Evolutionary conservation across 2,329 filamentous ascomycete genomes (phyloP).

Genomic region (Paracoccidioides brasiliensis): DNA sequence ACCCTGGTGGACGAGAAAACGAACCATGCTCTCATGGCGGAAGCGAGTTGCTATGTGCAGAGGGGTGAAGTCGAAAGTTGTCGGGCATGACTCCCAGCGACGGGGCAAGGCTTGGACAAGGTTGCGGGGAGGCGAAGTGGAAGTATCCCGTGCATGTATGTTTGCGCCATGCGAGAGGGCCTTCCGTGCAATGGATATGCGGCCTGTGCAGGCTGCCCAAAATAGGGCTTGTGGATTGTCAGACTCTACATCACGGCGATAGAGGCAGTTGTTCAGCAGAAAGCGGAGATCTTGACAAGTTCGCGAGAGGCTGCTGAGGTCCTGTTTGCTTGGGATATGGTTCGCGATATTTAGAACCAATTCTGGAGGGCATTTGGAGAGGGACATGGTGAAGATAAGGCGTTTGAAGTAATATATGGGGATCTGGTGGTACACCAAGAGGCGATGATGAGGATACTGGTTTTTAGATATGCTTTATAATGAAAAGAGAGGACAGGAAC

Average conservation of each 20-base stretch:
- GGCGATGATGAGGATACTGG: too few relatives aligned
- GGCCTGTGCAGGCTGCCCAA: background rate
- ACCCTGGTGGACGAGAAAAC: conserved; percentile 16
- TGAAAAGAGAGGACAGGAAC: too few relatives aligned
- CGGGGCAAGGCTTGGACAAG: background rate
- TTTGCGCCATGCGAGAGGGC: background rate
- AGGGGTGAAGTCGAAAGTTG: conserved; percentile 7
- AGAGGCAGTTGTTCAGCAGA: conserved; percentile 2
- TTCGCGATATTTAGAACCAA: conserved; percentile 2
- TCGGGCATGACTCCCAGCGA: background rate
- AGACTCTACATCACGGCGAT: background rate
- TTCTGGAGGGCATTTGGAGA: conserved; percentile 1
- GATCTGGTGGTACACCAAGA: background rate
- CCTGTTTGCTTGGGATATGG: background rate
- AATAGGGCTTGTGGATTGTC: background rate
- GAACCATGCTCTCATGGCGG: conserved; percentile 15
- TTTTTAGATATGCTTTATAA: too few relatives aligned
- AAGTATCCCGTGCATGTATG: background rate
- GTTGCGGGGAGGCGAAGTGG: too few relatives aligned
- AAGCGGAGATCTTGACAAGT: conserved; percentile 1
- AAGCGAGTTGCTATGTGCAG: conserved; percentile 16
- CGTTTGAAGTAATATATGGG: background rate
- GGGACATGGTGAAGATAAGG: background rate
- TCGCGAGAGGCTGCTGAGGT: conserved; percentile 4
- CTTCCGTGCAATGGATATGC: background rate